Conservation (phyloP, 768 basidiomycete genomes). For the Serpula lacrymans region DNA sequence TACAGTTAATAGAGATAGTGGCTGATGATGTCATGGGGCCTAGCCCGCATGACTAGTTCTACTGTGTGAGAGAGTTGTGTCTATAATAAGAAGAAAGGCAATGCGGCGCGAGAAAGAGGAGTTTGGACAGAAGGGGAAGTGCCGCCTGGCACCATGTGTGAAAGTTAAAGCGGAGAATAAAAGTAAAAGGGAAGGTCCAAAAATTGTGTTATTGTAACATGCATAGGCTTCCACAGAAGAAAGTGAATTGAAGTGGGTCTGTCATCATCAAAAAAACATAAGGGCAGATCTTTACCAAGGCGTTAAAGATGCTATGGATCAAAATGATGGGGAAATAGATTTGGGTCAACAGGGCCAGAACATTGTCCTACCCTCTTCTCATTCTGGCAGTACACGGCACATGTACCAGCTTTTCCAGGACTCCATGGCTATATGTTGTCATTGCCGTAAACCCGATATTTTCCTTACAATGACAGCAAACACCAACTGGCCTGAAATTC, state of each 20-base stretch:
- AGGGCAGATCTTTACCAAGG: conserved; percentile 33
- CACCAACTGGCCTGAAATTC: conserved; percentile 47
- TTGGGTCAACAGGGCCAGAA: conserved; percentile 28
- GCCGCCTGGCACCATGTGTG: too few species aligned
- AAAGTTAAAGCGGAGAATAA: too few species aligned
- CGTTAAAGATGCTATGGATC: conserved; percentile 27
- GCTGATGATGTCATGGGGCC: too few species aligned
- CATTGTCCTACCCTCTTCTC: conserved; percentile 39
- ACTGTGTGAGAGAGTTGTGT: too few species aligned
- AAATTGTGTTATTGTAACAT: too few species aligned
- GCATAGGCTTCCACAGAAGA: conserved; percentile 44
- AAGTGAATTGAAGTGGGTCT: conserved; percentile 29
- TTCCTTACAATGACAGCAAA: conserved; percentile 55
- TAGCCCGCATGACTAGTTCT: too few species aligned
- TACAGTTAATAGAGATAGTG: too few species aligned
- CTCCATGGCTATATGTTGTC: conserved; percentile 40
- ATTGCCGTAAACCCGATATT: conserved; percentile 36
- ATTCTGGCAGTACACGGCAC: conserved; percentile 37
- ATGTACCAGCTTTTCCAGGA: conserved; percentile 46
- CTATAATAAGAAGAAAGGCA: too few species aligned
- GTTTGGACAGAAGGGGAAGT: too few species aligned
- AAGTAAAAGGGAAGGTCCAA: too few species aligned
- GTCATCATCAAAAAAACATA: conserved; percentile 30
- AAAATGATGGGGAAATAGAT: conserved; percentile 21
- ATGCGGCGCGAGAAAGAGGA: too few species aligned